Percentiles rank a stretch among this genome's conserved stretches.
Evolutionary conservation across 2,329 filamentous ascomycete genomes (phyloP).

Genomic region (Leptographium procerum): DNA sequence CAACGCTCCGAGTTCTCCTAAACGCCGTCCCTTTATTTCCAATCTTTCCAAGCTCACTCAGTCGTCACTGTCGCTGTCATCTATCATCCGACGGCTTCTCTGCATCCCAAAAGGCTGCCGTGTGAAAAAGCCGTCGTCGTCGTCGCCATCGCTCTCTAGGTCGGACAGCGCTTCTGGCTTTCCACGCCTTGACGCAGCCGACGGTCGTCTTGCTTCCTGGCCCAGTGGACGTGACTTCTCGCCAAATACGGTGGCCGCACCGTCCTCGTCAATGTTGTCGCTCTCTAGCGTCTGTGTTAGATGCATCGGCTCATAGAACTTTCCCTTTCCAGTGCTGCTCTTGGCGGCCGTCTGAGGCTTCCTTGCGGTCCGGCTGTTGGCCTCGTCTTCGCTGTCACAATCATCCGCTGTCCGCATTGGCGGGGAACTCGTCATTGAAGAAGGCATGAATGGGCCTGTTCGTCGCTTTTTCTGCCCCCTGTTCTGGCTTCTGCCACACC

Average conservation of each 20-base stretch:
- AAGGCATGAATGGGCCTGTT: not conserved
- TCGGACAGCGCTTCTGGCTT: not conserved
- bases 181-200: not conserved
- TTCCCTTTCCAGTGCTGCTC: not conserved
- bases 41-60: not conserved
- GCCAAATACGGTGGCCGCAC: not conserved
- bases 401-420: not conserved
- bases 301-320: slow-evolving; percentile 7
- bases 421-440: not conserved
- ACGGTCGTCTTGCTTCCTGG: not conserved
- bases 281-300: slow-evolving; percentile 9
- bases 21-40: too few relatives aligned
- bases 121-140: not conserved
- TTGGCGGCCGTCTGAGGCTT: not conserved
- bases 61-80: slow-evolving; percentile 10
- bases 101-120: not conserved
- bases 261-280: slow-evolving; percentile 3
- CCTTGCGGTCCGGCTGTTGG: not conserved
- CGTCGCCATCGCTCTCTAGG: not conserved
- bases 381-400: not conserved
- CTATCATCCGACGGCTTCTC: slow-evolving; percentile 4
- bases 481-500: not conserved
- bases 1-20: too few relatives aligned
- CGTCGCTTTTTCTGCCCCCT: not conserved
- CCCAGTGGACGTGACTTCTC: not conserved